A percentile compares a stretch with the other conserved stretches of the same genome.
phyloP scores from a whole-genome alignment of 2,329 filamentous ascomycete genomes.

The Chaetomium sp. region DNA sequence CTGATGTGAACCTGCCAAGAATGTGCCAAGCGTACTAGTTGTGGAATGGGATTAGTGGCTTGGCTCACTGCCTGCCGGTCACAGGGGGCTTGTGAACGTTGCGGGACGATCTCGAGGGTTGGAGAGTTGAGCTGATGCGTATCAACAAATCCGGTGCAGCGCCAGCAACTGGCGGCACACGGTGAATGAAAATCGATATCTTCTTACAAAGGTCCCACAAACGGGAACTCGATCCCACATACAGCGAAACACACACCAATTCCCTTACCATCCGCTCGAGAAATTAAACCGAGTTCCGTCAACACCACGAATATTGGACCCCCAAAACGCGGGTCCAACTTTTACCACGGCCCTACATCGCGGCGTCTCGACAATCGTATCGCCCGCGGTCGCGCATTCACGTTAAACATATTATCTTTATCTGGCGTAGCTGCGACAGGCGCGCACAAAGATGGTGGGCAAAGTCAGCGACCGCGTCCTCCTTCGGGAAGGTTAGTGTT shows the following conservation, averaged over 20 bases:
- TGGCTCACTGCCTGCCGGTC: constrained; percentile 17
- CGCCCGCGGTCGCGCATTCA: background rate
- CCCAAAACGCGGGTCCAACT: background rate
- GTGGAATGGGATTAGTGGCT: constrained; percentile 6
- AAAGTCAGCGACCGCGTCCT: constrained; percentile 68
- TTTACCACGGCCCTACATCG: background rate
- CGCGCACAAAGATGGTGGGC: constrained; percentile 54
- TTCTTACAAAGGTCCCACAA: background rate
- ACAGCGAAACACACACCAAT: background rate
- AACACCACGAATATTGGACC: background rate
- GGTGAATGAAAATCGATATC: constrained; percentile 1
- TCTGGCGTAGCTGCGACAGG: background rate
- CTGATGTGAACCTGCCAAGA: constrained; percentile 12
- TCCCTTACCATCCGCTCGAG: background rate
- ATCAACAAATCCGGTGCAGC: constrained; percentile 20
- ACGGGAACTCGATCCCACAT: background rate
- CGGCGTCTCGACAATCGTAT: background rate
- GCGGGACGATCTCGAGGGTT: constrained; percentile 19
- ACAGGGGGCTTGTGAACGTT: constrained; percentile 21
- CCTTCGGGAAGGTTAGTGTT: constrained; percentile 59
- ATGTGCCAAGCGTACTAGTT: background rate
- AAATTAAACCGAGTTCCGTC: background rate
- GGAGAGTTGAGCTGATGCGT: constrained; percentile 18
- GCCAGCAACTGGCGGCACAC: constrained; percentile 11
- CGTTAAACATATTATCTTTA: background rate